Conservation (phyloP, 345 rosid genomes). For the Populus ilicifolia region DNA sequence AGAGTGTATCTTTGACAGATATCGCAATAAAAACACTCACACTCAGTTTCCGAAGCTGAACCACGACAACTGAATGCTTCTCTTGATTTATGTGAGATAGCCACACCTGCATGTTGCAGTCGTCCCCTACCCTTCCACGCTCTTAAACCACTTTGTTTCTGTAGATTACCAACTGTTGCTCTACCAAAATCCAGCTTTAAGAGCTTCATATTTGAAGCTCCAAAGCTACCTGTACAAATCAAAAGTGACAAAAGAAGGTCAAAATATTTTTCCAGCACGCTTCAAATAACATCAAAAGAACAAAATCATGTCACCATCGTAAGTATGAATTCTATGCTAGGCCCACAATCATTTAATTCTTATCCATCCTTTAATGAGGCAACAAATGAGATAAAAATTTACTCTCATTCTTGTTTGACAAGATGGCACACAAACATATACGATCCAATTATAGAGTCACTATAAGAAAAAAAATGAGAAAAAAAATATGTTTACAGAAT, state of each 20-base stretch:
- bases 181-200: constrained; percentile 15
- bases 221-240: constrained; percentile 39
- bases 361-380: neutral
- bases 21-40: constrained; percentile 31
- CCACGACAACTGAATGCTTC: constrained; percentile 23
- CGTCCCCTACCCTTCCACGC: constrained; percentile 24
- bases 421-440: neutral
- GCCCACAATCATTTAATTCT: neutral
- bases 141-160: constrained; percentile 11
- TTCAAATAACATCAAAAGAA: neutral
- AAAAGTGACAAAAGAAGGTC: neutral
- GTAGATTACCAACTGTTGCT: constrained; percentile 21
- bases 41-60: constrained; percentile 23
- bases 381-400: neutral
- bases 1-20: neutral
- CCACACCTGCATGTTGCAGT: constrained; percentile 31
- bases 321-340: neutral
- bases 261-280: neutral
- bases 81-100: constrained; percentile 12
- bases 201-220: constrained; percentile 31
- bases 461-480: neutral
- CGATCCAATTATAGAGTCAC: neutral
- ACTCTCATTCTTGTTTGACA: neutral
- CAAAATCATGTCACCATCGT: neutral
- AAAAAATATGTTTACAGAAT: neutral